Evolutionary conservation across 2,329 filamentous ascomycete genomes (phyloP).

Genomic region (Xylaria sp.): DNA sequence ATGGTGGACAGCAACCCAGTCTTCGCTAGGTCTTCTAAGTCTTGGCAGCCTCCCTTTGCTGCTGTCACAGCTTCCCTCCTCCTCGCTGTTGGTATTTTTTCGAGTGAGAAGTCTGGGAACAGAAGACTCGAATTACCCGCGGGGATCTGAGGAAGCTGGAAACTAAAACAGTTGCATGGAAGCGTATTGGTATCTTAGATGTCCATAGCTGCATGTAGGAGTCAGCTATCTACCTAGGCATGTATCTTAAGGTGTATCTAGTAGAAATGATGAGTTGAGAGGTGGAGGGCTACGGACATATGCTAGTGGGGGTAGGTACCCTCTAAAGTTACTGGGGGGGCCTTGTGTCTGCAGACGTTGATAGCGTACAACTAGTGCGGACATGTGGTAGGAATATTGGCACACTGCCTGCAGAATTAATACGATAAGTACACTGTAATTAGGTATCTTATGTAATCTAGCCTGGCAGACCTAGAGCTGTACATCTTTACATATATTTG

Average conservation of each 20-base stretch:
- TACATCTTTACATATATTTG: background rate
- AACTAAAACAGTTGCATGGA: background rate
- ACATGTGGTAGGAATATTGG: no score
- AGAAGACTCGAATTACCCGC: background rate
- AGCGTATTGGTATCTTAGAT: background rate
- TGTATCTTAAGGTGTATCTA: no score
- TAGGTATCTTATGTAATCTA: background rate
- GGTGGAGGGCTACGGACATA: background rate
- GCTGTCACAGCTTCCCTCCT: background rate
- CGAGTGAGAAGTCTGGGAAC: background rate
- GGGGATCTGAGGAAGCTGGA: background rate
- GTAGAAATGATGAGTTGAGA: background rate
- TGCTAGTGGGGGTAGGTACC: background rate
- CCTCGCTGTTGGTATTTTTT: background rate
- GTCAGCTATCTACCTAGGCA: no score
- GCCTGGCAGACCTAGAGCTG: background rate
- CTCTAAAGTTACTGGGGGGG: no score
- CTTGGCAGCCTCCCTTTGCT: slow-evolving; percentile 23
- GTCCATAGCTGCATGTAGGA: background rate
- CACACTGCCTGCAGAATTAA: no score
- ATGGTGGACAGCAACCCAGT: slow-evolving; percentile 22
- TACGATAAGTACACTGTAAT: no score
- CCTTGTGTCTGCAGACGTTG: no score
- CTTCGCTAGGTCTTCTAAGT: slow-evolving; percentile 12
- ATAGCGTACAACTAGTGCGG: no score